These are phyloP conservation scores for Croton laevigatus DNA, from an alignment of 441 rosid species.

Conservation along the genomic window DNA sequence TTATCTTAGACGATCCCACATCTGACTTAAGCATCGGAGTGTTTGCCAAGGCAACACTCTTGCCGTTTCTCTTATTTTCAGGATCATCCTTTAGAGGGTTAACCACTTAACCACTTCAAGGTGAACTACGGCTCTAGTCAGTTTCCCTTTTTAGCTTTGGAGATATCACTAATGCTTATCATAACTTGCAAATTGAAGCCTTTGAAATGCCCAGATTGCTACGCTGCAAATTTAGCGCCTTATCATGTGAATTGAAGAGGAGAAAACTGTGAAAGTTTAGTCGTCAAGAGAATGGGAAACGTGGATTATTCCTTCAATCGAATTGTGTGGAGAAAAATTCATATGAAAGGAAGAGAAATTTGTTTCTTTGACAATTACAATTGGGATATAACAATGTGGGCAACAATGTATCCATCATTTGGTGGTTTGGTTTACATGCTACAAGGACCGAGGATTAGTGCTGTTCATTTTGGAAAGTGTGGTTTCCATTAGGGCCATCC, in stretches of 20 bases:
- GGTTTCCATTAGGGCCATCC: constrained; percentile 98
- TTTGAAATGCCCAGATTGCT: constrained; percentile 71
- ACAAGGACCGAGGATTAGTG: constrained; percentile 86
- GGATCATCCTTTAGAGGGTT: too few species aligned
- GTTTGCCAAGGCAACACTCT: too few species aligned
- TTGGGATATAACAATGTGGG: constrained; percentile 99
- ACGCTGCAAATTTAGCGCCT: constrained; percentile 91
- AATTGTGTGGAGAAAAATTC: constrained; percentile 83
- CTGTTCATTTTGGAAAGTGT: constrained; percentile 95
- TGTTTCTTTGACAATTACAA: constrained; percentile 93
- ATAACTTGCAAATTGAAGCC: constrained; percentile 84
- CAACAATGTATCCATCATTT: constrained; percentile 86
- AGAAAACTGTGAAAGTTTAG: constrained; percentile 55
- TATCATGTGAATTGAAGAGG: constrained; percentile 89
- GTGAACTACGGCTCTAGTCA: too few species aligned
- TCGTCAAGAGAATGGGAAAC: constrained; percentile 97
- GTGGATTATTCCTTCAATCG: constrained; percentile 81
- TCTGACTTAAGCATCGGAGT: too few species aligned
- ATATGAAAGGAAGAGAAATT: constrained; percentile 66
- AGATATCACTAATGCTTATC: constrained; percentile 92
- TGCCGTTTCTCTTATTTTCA: too few species aligned
- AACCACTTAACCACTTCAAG: too few species aligned
- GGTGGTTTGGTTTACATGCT: constrained; percentile 79
- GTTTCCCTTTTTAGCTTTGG: too few species aligned
- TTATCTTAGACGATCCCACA: too few species aligned